phyloP scores from a whole-genome alignment of 805 yeast species.

The Lipomyces orientalis region DNA sequence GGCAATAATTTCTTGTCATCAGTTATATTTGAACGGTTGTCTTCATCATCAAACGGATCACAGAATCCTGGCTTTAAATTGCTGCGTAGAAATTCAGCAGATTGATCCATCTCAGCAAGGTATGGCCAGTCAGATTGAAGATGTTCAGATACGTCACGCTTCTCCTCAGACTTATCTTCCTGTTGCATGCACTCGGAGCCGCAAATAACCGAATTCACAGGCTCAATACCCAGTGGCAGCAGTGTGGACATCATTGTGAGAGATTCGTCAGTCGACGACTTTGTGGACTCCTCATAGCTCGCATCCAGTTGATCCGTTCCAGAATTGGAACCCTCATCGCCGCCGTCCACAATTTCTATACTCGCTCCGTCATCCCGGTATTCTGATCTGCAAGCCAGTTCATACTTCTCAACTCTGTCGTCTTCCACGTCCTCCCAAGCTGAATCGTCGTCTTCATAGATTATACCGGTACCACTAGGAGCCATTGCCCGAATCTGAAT shows the following conservation, averaged over 20 bases:
- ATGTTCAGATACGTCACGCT: background rate
- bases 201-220: background rate
- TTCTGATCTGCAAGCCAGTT: background rate
- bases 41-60: background rate
- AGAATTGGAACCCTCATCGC: background rate
- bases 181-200: background rate
- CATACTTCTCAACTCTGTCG: background rate
- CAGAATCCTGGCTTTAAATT: background rate
- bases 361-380: background rate
- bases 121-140: background rate
- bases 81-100: background rate
- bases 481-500: conserved; percentile 13
- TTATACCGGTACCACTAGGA: background rate
- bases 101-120: background rate
- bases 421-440: background rate
- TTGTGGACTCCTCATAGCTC: background rate
- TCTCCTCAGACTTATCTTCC: background rate
- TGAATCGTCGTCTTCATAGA: background rate
- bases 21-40: background rate
- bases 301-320: background rate
- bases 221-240: background rate
- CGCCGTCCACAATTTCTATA: background rate
- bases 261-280: background rate
- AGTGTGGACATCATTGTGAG: background rate
- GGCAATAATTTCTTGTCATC: background rate